Evolutionary conservation across 1,284 basidiomycete species (phyloP), one percentile per base, ranked within the genome.

Genomic region (Trametes polyzona): DNA sequence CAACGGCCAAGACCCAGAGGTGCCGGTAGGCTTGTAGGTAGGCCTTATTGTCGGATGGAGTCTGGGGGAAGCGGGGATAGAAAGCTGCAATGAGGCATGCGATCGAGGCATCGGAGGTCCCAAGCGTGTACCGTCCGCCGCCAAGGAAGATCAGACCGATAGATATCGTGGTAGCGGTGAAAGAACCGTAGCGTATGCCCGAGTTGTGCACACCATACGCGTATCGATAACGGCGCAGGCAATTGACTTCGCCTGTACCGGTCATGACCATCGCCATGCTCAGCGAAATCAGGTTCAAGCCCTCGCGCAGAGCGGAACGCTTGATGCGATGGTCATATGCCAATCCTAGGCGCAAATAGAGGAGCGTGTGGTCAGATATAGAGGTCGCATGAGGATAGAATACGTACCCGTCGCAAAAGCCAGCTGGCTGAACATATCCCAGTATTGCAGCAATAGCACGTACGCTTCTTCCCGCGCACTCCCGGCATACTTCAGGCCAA

Each of bases 21-120:
- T 99, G 96, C 4, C 97, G 85, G 61, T 96, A 85, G 0, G 95
- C 94, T 71, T 98, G 97, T 4, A 98, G 81, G 68, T 95, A 96
- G 36, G 90, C 87, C 58, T 91, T 90, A 74, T 97, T 97, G 68
- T 99, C 96, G 8, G 85, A 85, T 1, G 93, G 89, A 9, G 82
- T 73, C 11, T 86, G 80, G 14, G 93, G 86, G 69, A 93, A 93
- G 11, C 92, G 86, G 2, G 96, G 96, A 73, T 94, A 98, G 77
- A 97, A 95, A 0, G 97, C 86, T 14, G 92, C 84, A 56, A 95
- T 76, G 81, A 99, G 86, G 56, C 88, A 88, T 0, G 96, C 96
- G 54, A 98, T 89, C 0, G 95, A 93, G 8, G 92, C 84, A 70
- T 98, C 89, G 2, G 95, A 97, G 10, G 87, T 94, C 16, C 95